Evolutionary conservation across 2,329 filamentous ascomycete species (phyloP).

Genomic region (Pseudogymnoascus verrucosus): DNA sequence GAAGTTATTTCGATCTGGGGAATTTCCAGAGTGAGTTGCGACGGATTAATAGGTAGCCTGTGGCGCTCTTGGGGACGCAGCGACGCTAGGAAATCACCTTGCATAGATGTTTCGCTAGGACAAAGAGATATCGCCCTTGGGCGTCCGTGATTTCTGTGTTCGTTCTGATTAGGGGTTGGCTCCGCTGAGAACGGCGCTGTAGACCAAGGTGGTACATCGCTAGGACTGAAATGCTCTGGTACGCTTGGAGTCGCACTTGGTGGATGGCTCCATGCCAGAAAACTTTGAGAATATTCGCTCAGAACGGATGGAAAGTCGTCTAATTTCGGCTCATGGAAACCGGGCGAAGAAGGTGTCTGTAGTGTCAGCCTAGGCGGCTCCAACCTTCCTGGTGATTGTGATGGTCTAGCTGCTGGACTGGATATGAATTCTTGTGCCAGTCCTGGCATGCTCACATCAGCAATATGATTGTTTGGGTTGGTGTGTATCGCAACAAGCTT

Average conservation of each 20-base stretch:
- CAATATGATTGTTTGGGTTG: not conserved
- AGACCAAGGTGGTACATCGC: not conserved
- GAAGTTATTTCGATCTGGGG: not conserved
- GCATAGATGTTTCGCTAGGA: not conserved
- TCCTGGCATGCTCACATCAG: not conserved
- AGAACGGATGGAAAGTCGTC: not conserved
- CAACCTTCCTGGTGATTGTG: not conserved
- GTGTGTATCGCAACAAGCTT: not conserved
- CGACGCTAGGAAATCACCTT: not conserved
- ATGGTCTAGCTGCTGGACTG: not conserved
- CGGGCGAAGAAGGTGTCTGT: not conserved
- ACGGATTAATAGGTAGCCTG: not conserved
- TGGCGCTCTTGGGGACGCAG: not conserved
- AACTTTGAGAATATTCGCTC: not conserved
- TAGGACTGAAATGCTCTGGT: not conserved
- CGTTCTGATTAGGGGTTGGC: not conserved
- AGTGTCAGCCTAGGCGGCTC: not conserved
- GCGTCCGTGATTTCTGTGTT: not conserved
- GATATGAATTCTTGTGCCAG: not conserved
- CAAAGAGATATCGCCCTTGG: not conserved
- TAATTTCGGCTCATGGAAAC: not conserved
- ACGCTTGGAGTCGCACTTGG: not conserved
- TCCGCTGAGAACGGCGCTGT: not conserved
- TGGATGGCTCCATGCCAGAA: not conserved
- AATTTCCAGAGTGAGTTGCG: not conserved